Evolutionary conservation across 768 basidiomycete species (phyloP).

Genomic region (Chalciporus piperatus): DNA sequence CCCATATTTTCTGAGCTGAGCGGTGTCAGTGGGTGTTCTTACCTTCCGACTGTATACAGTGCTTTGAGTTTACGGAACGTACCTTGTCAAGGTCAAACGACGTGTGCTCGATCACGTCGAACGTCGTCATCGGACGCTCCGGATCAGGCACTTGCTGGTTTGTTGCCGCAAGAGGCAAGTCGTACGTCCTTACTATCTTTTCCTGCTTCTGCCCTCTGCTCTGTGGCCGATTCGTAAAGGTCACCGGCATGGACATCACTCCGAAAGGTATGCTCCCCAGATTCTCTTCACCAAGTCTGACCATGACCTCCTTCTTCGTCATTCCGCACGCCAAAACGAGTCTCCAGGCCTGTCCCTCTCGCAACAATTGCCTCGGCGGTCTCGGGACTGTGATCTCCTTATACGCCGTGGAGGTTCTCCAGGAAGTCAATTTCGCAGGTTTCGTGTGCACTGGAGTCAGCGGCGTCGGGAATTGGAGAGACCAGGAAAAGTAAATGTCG

Average conservation of each 20-base stretch:
- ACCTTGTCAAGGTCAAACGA: slow-evolving; percentile 95
- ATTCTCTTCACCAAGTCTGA: slow-evolving; percentile 42
- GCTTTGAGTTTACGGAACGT: slow-evolving; percentile 12
- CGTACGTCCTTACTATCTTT: slow-evolving; percentile 43
- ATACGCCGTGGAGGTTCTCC: slow-evolving; percentile 65
- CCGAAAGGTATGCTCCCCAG: slow-evolving; percentile 52
- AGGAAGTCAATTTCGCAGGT: slow-evolving; percentile 70
- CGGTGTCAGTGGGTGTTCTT: slow-evolving; percentile 1
- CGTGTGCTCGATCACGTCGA: slow-evolving; percentile 74
- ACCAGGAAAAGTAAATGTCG: slow-evolving; percentile 76
- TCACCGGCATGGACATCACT: slow-evolving; percentile 69
- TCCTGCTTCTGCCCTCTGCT: slow-evolving; percentile 55
- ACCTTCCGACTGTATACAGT: too few relatives aligned
- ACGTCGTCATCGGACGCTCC: slow-evolving; percentile 10
- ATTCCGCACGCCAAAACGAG: slow-evolving; percentile 53
- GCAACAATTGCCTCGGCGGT: slow-evolving; percentile 36
- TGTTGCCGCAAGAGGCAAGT: background rate
- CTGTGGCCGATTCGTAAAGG: slow-evolving; percentile 34
- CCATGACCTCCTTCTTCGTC: slow-evolving; percentile 24
- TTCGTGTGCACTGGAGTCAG: slow-evolving; percentile 33
- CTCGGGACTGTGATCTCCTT: slow-evolving; percentile 68
- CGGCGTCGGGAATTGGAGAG: slow-evolving; percentile 23
- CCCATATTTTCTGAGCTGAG: slow-evolving; percentile 86
- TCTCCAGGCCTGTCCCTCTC: slow-evolving; percentile 55
- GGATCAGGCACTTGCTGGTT: background rate